A percentile compares a stretch with the other conserved stretches of the same genome.
Conservation (phyloP, 805 yeast species). For the Suhomyces prunicola region DNA sequence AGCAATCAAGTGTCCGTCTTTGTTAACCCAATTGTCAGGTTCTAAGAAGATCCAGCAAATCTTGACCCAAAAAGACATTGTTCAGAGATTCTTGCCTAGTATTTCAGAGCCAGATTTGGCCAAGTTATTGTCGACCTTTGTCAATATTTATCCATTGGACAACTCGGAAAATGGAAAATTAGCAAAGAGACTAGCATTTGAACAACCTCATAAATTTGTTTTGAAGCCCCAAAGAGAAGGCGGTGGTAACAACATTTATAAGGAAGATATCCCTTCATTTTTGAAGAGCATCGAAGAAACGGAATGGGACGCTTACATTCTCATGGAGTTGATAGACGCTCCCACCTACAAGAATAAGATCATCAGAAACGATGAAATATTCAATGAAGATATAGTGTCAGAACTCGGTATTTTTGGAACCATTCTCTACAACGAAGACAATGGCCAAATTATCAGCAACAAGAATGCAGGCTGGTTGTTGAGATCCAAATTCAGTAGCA, state of each 20-base stretch:
- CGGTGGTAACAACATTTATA: conserved; percentile 94
- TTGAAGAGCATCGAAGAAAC: conserved; percentile 54
- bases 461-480: conserved; percentile 79
- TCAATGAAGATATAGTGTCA: conserved; percentile 73
- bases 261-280: conserved; percentile 77
- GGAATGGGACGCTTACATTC: conserved; percentile 86
- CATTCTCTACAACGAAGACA: conserved; percentile 63
- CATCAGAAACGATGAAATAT: conserved; percentile 59
- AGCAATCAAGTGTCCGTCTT: conserved; percentile 90
- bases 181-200: conserved; percentile 68
- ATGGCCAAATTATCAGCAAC: conserved; percentile 58
- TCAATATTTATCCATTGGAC: conserved; percentile 84
- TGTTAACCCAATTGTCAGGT: conserved; percentile 87
- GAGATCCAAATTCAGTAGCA: conserved; percentile 81
- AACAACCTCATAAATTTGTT: conserved; percentile 68
- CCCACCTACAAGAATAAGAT: conserved; percentile 67
- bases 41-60: conserved; percentile 92
- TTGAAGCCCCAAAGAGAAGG: conserved; percentile 98
- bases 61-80: conserved; percentile 52
- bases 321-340: conserved; percentile 91
- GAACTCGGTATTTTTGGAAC: conserved; percentile 93
- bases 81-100: conserved; percentile 47
- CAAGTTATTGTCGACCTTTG: conserved; percentile 62
- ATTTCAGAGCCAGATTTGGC: conserved; percentile 25
- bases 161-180: conserved; percentile 54